A percentile compares a stretch with the other conserved stretches of the same genome.
phyloP scores from a whole-genome alignment of 345 rosid species.

The Excoecaria cochinchinensis region DNA sequence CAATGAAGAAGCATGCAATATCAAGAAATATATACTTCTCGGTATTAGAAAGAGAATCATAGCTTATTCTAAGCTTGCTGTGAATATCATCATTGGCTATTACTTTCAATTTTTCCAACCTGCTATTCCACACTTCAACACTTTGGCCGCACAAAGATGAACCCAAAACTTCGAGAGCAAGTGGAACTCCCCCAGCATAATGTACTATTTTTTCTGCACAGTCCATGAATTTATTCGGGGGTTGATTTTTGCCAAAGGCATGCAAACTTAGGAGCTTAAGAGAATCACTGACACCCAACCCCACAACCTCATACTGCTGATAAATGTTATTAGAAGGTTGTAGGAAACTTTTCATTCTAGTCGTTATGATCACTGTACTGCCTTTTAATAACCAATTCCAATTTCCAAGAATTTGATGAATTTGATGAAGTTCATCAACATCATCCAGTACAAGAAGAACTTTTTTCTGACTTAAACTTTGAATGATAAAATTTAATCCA shows the following conservation, averaged over 20 bases:
- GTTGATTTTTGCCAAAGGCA: slow-evolving; percentile 8
- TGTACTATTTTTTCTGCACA: background rate
- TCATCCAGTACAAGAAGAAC: slow-evolving; percentile 23
- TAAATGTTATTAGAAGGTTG: background rate
- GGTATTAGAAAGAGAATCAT: slow-evolving; percentile 15
- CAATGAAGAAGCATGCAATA: slow-evolving; percentile 30
- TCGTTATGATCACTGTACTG: slow-evolving; percentile 25
- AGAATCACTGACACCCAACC: slow-evolving; percentile 11
- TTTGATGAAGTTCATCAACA: slow-evolving; percentile 5
- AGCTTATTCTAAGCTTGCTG: slow-evolving; percentile 20
- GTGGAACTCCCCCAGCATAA: slow-evolving; percentile 7
- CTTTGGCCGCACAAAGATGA: slow-evolving; percentile 13
- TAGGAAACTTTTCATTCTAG: slow-evolving; percentile 15
- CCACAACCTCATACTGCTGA: slow-evolving; percentile 11
- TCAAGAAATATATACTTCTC: slow-evolving; percentile 28
- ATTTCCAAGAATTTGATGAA: background rate
- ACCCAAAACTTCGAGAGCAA: slow-evolving; percentile 22
- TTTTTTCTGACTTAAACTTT: background rate
- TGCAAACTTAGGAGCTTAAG: slow-evolving; percentile 16
- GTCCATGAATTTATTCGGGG: background rate
- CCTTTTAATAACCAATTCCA: slow-evolving; percentile 20
- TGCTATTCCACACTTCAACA: slow-evolving; percentile 18
- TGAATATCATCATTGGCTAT: slow-evolving; percentile 9
- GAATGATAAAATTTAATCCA: slow-evolving; percentile 6
- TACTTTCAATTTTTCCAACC: slow-evolving; percentile 17